Conservation (phyloP, 805 yeast genomes). For the Dipodascus albidus region DNA sequence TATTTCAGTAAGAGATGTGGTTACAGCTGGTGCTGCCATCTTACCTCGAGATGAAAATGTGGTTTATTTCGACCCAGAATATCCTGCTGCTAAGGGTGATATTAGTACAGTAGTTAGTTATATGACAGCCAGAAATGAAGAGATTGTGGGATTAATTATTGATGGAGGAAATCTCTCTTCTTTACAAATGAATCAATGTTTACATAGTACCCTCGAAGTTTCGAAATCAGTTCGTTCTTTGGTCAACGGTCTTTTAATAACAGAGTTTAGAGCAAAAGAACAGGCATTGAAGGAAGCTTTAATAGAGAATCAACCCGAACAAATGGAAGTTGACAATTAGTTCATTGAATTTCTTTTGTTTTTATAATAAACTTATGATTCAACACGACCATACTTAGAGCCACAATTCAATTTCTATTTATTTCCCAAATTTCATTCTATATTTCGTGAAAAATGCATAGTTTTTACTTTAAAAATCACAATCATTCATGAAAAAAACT, state of each 20-base stretch:
- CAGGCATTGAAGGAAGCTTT: neutral
- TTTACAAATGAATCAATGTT: neutral
- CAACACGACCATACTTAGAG: no score
- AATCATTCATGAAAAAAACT: no score
- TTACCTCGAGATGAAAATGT: neutral
- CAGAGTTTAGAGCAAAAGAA: neutral
- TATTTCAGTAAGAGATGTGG: constrained; percentile 67
- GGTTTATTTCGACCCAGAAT: constrained; percentile 8
- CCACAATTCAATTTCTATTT: no score
- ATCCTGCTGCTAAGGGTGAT: constrained; percentile 4
- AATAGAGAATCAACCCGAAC: neutral
- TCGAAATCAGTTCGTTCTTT: neutral
- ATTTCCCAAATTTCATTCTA: no score
- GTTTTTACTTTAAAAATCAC: neutral
- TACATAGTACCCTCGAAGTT: neutral
- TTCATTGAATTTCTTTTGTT: no score
- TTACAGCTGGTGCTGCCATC: constrained; percentile 33
- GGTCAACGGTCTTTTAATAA: neutral
- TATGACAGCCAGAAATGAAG: constrained; percentile 37
- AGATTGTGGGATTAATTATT: constrained; percentile 44
- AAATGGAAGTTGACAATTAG: no score
- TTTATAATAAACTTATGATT: no score
- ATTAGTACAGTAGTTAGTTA: constrained; percentile 34
- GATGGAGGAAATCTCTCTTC: constrained; percentile 23
- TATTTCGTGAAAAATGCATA: no score